Evolutionary conservation across 192 early-diverging fungal genomes (phyloP), one percentile per base, ranked within the genome.

Genomic region (Mortierella hygrophila): DNA sequence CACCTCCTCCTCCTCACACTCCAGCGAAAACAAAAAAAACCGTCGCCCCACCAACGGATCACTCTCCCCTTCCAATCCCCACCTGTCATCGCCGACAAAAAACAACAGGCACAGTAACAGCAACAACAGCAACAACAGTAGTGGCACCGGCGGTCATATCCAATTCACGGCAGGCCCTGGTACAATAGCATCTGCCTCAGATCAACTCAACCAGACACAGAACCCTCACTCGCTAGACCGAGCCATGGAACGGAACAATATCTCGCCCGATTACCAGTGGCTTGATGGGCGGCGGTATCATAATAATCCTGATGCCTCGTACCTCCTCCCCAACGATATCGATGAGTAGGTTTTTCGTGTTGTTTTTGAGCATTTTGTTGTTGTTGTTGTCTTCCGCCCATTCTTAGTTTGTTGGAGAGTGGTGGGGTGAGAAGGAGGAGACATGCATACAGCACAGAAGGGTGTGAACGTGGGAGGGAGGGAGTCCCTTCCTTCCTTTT

Each of bases 261-360:
- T 77, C 47, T 85, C 78, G 8, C 32, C 68, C 13, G 83, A 85
- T 21, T 85, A 68, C 18, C 83, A 85, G 68, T 85, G 83, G 83
- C 72, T 85, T 54, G 83, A 80, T 38, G 83, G 83, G 29, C 71
- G 83, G 8, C 78, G 83, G 1, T 85, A 76, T 41, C 83, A 85
- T 52, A 85, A 85, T 46, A 72, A 47, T 5, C 73, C 77, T 26
- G 75, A 78, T 10, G 78, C 83, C 54, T 73, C 69, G 3, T 85
- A 85, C 47, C 70, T 80, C 55, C 44, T 85, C 35, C 83, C 83
- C 26, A 85, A 85, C 26, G 83, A 85, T 26, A 85, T 85, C 68
- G 83, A 85, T 57, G 83, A 85, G 83, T 85, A 73, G 23, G 23
- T 40, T 70, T 49, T 70, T n/a, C 35, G 35, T 63, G 54, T 54